phyloP scores from a whole-genome alignment of 352 stramenopile species.

The Phytophthora litchii region DNA sequence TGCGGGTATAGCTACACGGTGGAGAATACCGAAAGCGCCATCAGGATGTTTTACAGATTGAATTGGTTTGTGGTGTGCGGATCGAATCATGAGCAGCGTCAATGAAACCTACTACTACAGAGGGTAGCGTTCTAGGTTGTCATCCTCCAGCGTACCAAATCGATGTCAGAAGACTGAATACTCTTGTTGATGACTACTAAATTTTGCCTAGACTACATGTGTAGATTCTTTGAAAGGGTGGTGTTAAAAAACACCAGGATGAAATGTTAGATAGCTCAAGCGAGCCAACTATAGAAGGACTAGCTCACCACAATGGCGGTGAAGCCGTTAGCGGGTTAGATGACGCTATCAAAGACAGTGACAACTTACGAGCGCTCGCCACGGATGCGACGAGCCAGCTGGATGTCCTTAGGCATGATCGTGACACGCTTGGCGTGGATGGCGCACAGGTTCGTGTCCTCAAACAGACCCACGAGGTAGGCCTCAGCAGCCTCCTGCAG shows the following conservation, averaged over 20 bases:
- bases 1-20: slow-evolving; percentile 56
- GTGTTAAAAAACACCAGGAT: slow-evolving; percentile 86
- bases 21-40: no score
- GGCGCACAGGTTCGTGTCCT: slow-evolving; percentile 94
- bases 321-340: slow-evolving; percentile 13
- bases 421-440: slow-evolving; percentile 95
- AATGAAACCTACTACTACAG: no score
- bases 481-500: slow-evolving; percentile 90
- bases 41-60: no score
- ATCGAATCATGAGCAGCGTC: no score
- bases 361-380: slow-evolving; percentile 81
- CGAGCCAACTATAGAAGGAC: slow-evolving; percentile 14
- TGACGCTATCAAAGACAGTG: slow-evolving; percentile 16
- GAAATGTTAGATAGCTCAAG: slow-evolving; percentile 22
- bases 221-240: slow-evolving; percentile 52
- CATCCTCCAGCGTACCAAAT: no score
- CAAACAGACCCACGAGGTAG: slow-evolving; percentile 83
- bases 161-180: no score
- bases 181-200: neutral
- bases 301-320: slow-evolving; percentile 1
- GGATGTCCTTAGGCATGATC: slow-evolving; percentile 96
- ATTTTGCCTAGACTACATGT: slow-evolving; percentile 5
- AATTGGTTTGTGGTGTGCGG: no score
- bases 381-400: slow-evolving; percentile 93
- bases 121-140: no score